phyloP scores from a whole-genome alignment of 106 monocot species.

The Platanthera guangdongensis region DNA sequence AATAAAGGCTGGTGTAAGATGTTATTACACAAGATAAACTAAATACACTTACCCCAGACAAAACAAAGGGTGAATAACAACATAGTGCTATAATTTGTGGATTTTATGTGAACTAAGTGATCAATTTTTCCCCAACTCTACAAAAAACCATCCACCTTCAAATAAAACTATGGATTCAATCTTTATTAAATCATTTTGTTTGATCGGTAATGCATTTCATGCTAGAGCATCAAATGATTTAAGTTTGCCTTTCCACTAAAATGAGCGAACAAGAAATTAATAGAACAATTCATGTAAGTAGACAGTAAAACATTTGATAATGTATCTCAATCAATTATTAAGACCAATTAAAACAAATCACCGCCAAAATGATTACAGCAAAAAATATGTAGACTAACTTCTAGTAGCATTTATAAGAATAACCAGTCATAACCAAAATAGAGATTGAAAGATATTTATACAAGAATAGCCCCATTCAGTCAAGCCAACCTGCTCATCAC shows the following conservation, averaged over 20 bases:
- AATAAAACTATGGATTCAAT: neutral
- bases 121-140: neutral
- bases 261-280: neutral
- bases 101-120: neutral
- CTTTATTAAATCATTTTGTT: neutral
- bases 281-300: neutral
- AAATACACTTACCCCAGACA: neutral
- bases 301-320: neutral
- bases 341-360: neutral
- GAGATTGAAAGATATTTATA: neutral
- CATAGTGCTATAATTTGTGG: neutral
- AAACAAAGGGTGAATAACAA: neutral
- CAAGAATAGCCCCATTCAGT: neutral
- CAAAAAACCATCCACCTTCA: neutral
- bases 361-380: neutral
- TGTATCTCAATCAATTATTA: neutral
- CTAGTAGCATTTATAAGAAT: neutral
- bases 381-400: neutral
- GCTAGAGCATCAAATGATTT: neutral
- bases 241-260: neutral
- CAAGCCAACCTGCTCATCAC: constrained; percentile 54
- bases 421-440: neutral
- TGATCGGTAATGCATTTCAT: neutral
- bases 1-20: neutral
- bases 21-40: neutral